Evolutionary conservation across 2,329 filamentous ascomycete genomes (phyloP), one percentile per base, ranked within the genome.

Genomic region (Blumeria hordei): DNA sequence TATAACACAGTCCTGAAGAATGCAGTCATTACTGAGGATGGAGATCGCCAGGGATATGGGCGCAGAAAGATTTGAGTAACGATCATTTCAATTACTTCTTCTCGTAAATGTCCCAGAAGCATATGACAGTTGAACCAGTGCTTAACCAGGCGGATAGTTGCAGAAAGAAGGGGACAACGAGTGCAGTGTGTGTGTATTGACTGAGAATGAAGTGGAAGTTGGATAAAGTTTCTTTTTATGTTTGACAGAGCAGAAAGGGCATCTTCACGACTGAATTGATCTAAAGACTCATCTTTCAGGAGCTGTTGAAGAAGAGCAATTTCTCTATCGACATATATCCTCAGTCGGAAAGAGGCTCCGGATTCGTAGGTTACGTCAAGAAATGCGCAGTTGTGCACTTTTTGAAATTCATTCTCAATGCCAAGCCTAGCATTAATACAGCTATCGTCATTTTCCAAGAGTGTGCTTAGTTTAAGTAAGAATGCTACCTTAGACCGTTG

Each of bases 401-500:
- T 78, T 43, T 75, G 72, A 10, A 74, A 73, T 56, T 76, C 73
- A 59, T 92, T 88, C 63, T 96, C 92, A 14, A 94, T 72, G 0
- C 92, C 90, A 11, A 96, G 70, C 49, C 80, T 79, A 6, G 81
- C 80, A 33, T 71, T 76, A 43, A 87, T 73, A 44, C 71, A 73
- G 8, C 75, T 71, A 41, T 81, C 77, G 2, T 72, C 69, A 16
- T 77, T 73, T 55, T 77, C 77, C 3, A 95, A 69, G 3, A 92
- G 68, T 54, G 77, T 74, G 10, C 74, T 72, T 55, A 85, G 73
- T 62, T 79, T 81, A 8, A 83, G 67, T 9, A 85, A 72, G 64
- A 98, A 94, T 3, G 93, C 92, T 41, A 93, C 77, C 68, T 98
- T 98, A 11, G 88, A 88, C 63, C 88, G 80, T 66, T 98, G 92